A percentile compares a stretch with the other conserved stretches of the same genome.
Conservation (phyloP, 2,329 filamentous ascomycete species). For the Venturiaceae sp. region DNA sequence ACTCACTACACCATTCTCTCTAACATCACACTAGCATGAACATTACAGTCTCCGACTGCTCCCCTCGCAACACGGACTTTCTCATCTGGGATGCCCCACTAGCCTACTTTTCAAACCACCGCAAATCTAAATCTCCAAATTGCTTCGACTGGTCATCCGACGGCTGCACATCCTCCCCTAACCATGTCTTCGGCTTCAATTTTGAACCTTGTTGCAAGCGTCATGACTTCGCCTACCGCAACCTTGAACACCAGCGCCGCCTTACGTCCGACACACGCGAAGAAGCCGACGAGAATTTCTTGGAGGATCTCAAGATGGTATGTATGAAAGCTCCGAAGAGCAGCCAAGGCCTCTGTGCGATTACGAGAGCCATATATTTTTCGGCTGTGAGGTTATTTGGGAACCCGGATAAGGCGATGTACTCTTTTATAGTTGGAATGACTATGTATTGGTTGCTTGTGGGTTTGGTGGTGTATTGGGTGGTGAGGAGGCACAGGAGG, state of each 20-base stretch:
- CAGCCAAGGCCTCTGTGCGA: background rate
- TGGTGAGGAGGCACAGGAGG: background rate
- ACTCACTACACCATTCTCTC: background rate
- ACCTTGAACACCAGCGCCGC: constrained; percentile 6
- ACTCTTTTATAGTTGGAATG: background rate
- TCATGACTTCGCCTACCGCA: constrained; percentile 11
- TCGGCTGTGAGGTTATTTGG: background rate
- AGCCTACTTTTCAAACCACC: background rate
- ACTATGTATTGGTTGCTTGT: background rate
- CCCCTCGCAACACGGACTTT: background rate
- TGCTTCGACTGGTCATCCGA: constrained; percentile 2
- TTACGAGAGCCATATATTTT: background rate
- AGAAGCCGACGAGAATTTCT: constrained; percentile 1
- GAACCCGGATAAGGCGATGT: background rate
- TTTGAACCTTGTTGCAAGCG: constrained; percentile 8
- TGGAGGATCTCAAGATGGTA: background rate
- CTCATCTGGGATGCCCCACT: background rate
- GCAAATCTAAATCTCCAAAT: background rate
- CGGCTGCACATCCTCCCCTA: constrained; percentile 4
- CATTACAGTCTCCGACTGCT: background rate
- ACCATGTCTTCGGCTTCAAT: constrained; percentile 6
- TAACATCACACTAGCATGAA: background rate
- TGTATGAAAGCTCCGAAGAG: background rate
- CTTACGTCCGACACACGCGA: background rate
- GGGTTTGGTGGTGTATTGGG: background rate